A percentile compares a stretch with the other conserved stretches of the same genome.
Conservation (phyloP, 192 early-diverging fungal genomes). For the Thamnidium elegans region DNA sequence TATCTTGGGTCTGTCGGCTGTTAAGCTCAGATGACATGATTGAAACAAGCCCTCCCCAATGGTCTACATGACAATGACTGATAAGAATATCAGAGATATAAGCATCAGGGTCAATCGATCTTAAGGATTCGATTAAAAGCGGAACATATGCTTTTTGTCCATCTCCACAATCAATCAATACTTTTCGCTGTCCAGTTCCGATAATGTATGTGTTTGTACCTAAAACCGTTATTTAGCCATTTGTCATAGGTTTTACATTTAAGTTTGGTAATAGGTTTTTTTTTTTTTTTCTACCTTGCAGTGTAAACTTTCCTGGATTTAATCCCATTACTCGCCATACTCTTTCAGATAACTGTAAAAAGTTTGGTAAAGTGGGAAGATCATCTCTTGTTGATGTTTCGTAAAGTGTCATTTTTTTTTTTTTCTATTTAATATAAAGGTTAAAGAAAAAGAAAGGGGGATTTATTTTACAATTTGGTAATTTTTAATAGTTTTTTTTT, state of each 20-base stretch:
- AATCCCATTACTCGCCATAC: constrained; percentile 70
- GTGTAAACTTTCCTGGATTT: constrained; percentile 75
- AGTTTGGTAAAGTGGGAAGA: constrained; percentile 46
- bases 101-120: constrained; percentile 40
- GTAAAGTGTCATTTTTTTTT: neutral
- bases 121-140: constrained; percentile 52
- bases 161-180: constrained; percentile 78
- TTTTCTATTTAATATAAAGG: neutral
- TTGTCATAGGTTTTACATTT: neutral
- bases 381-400: constrained; percentile 21
- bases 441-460: neutral
- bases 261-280: too few relatives aligned
- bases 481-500: neutral
- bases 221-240: constrained; percentile 13
- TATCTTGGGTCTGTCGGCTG: constrained; percentile 6
- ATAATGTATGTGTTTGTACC: constrained; percentile 89
- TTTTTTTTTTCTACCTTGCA: constrained; percentile 53
- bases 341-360: constrained; percentile 53
- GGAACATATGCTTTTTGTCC: constrained; percentile 66
- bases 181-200: constrained; percentile 62
- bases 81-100: constrained; percentile 68
- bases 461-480: neutral
- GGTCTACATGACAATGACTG: constrained; percentile 73
- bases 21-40: constrained; percentile 33
- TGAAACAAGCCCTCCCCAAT: constrained; percentile 47